Evolutionary conservation across 139 green algal species (phyloP).

Genomic region (Chlamydomonas asymmetrica): DNA sequence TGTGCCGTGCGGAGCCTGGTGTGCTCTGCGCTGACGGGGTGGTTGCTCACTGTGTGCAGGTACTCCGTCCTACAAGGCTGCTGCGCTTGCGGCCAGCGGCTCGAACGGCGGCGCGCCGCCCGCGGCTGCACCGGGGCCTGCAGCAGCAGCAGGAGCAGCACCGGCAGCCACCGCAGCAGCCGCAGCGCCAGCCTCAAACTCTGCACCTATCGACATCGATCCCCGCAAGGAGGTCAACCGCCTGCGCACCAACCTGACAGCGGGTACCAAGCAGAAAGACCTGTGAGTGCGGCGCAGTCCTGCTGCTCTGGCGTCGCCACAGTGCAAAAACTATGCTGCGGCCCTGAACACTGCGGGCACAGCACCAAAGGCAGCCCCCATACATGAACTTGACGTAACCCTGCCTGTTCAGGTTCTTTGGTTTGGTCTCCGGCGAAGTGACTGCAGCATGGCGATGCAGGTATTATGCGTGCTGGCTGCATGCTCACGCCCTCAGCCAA

Average conservation of each 20-base stretch:
- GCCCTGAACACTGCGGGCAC: background rate
- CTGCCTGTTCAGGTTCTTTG: too few species aligned
- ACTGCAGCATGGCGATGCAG: background rate
- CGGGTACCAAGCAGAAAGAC: constrained; percentile 21
- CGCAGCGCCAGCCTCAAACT: too few species aligned
- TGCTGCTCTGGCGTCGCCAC: too few species aligned
- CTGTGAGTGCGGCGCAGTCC: too few species aligned
- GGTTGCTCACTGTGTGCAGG: too few species aligned
- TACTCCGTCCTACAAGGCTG: too few species aligned
- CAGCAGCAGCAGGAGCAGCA: background rate
- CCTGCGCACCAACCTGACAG: constrained; percentile 29
- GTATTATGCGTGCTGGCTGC: background rate
- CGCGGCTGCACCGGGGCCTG: background rate
- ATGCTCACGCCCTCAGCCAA: background rate
- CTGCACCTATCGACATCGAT: constrained; percentile 36
- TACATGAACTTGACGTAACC: too few species aligned
- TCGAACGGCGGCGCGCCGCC: background rate
- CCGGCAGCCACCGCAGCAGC: background rate
- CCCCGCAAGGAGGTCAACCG: constrained; percentile 40
- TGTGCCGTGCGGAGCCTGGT: too few species aligned
- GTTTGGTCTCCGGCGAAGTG: background rate
- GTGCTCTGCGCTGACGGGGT: too few species aligned
- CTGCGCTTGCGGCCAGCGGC: too few species aligned
- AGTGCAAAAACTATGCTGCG: background rate
- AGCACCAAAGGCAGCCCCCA: background rate